Base-by-base conservation (phyloP, 257 asterid species). In the Knoxia roxburghii region DNA sequence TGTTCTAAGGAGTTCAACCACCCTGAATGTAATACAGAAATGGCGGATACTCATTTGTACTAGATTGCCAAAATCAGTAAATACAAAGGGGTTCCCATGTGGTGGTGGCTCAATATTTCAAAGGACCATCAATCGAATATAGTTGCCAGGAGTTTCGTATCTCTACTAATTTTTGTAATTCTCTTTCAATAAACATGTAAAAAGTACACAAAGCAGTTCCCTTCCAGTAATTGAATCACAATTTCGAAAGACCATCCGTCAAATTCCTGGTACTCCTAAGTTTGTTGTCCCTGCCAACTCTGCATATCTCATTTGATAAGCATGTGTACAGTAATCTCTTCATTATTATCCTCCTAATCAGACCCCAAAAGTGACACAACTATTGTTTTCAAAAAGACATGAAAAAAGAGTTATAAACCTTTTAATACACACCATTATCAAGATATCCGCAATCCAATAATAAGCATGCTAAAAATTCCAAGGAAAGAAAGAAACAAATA, bases 1-100 rank as follows among this genome's bases (percentile, higher is more conserved):
- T 1, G 68, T 62, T 62, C 35, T 26, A 11, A 24, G 67, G 67
- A 62, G 24, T 62, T 40, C 30, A 40, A 5, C n/a, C 37, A 61
- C 51, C 39, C 40, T 23, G 15, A 10, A 37, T 23, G 40, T 13
- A 27, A 24, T 40, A 23, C 24, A 62, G 52, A 23, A 61, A 29
- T 1, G 1, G 37, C 15, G 37, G 41, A 32, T 8, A 29, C n/a
- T 14, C 54, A 63, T 15, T 30, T 6, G 27, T 15, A 27, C 23
- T 24, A 6, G 67, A 62, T 12, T 62, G 10, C 37, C 66, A 41
- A 40, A 62, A 40, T 15, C 53, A 41, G 24, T 39, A 23, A 13
- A 15, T 39, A 39, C 51, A 39, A 40, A 61, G 24, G 3, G 15
- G 21, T 61, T 21, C n/a, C 66, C 3, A 0, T 2, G 4, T 4